Evolutionary conservation across 192 early-diverging fungal genomes (phyloP).

Genomic region (Rhizophlyctis rosea): DNA sequence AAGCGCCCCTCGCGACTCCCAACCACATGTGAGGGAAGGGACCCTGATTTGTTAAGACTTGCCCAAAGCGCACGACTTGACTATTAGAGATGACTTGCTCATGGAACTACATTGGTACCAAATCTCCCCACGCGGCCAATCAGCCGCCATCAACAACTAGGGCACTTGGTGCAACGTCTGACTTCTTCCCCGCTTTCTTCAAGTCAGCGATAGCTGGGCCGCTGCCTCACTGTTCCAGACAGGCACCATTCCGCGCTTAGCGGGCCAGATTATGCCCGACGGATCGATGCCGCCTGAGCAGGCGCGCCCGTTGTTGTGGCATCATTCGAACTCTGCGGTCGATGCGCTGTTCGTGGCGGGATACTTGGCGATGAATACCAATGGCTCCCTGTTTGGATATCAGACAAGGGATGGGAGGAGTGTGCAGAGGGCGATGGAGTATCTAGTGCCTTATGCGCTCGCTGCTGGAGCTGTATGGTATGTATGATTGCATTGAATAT

Average conservation of each 20-base stretch:
- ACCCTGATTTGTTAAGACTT: too few species aligned
- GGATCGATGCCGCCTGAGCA: slow-evolving; percentile 44
- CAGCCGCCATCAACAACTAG: slow-evolving; percentile 44
- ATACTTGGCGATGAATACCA: neutral
- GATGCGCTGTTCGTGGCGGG: slow-evolving; percentile 39
- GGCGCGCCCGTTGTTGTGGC: slow-evolving; percentile 47
- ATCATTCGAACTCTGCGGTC: slow-evolving; percentile 50
- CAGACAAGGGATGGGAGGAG: slow-evolving; percentile 39
- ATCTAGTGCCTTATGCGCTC: slow-evolving; percentile 46
- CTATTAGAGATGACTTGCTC: too few species aligned
- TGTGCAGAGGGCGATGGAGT: slow-evolving; percentile 50
- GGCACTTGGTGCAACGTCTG: slow-evolving; percentile 58
- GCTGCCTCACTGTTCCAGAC: slow-evolving; percentile 27
- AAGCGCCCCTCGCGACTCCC: too few species aligned
- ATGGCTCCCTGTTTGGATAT: slow-evolving; percentile 41
- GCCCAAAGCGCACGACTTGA: too few species aligned
- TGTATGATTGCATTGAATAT: too few species aligned
- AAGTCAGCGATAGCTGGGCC: slow-evolving; percentile 31
- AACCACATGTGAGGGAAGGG: too few species aligned
- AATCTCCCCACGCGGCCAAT: slow-evolving; percentile 14
- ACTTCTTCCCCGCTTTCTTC: slow-evolving; percentile 33
- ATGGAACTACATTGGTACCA: slow-evolving; percentile 4
- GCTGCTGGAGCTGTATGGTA: slow-evolving; percentile 45
- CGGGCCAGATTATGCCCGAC: slow-evolving; percentile 29
- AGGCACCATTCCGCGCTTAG: slow-evolving; percentile 35